A percentile compares a stretch with the other conserved stretches of the same genome.
Evolutionary conservation across 2,329 filamentous ascomycete species (phyloP).

Genomic region (Tolypocladium endophyticum): DNA sequence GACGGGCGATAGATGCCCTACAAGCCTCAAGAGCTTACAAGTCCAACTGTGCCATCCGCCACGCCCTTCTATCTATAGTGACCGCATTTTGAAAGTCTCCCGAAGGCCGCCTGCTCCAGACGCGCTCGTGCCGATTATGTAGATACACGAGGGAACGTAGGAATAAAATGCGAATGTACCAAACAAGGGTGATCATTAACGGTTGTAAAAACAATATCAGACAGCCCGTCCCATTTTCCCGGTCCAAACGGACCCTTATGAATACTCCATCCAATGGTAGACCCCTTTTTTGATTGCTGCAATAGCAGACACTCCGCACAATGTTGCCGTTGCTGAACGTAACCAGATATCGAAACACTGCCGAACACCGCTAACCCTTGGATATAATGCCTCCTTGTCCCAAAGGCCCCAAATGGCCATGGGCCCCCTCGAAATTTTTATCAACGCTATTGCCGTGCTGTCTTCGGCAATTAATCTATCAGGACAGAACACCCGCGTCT

Average conservation of each 20-base stretch:
- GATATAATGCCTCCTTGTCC: not conserved
- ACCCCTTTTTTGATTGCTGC: not conserved
- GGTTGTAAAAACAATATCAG: not conserved
- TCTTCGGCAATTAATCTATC: not conserved
- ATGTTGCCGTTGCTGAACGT: not conserved
- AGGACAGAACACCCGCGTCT: not conserved
- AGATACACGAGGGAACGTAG: not conserved
- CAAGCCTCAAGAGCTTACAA: not conserved
- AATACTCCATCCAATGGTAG: not conserved
- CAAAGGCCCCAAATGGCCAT: not conserved
- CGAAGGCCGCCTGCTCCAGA: not conserved
- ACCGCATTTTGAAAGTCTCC: not conserved
- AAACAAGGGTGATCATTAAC: not conserved
- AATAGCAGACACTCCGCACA: conserved; percentile 4
- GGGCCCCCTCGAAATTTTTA: not conserved
- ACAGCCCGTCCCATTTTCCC: not conserved
- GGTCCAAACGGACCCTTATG: not conserved
- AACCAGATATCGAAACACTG: not conserved
- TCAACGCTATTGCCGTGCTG: not conserved
- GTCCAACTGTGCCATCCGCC: not conserved
- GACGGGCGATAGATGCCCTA: not conserved
- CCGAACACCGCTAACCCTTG: conserved; percentile 2
- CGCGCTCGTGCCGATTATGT: not conserved
- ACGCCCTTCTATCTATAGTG: not conserved
- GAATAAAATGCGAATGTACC: not conserved